Evolutionary conservation across 1,139 yeast species (phyloP), one percentile per base, ranked within the genome.

Genomic region (Pichia sp.): DNA sequence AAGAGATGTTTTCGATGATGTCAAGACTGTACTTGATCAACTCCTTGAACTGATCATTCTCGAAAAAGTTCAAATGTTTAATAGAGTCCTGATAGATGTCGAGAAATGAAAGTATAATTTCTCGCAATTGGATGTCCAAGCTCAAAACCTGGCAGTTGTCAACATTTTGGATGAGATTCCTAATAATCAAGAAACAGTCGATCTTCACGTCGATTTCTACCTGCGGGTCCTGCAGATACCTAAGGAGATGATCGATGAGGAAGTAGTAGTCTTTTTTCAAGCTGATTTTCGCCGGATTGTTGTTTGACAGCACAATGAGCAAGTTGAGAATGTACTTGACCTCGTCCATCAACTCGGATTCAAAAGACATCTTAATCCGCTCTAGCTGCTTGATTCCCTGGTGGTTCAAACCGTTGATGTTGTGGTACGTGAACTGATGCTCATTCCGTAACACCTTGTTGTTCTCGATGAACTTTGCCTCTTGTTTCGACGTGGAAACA

Each of bases 121-220:
- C 74, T 61, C 79, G 80, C 46, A 84, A 74, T 31, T 67, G 66
- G 47, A 68, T 71, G 50, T 78, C 72, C 58, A 80, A 77, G 0
- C 95, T 87, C 56, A 93, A 70, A 68, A 84, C 77, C 65, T 87
- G 91, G 42, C 96, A 95, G 62, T 89, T 87, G 43, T 79, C 84
- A 16, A 87, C 79, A 64, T 89, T 96, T 65, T 93, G 95, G 2
- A 87, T 79, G 52, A 88, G 72, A 66, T 93, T 93, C 62, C 98
- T 76, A 52, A 93, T 72, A 22, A 88, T 78, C 52, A 93, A 74
- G 49, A 86, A 74, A 2, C 87, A 76, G 63, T 86, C 90, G 49
- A 84, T 72, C 50, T 83, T 74, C 57, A 75, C 76, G 48, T 76
- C 74, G 23, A 64, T 46, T 31, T 62, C 65, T 1, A 52, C 48